Conservation (phyloP, 2,329 filamentous ascomycete species). For the Exserohilum rostratum region DNA sequence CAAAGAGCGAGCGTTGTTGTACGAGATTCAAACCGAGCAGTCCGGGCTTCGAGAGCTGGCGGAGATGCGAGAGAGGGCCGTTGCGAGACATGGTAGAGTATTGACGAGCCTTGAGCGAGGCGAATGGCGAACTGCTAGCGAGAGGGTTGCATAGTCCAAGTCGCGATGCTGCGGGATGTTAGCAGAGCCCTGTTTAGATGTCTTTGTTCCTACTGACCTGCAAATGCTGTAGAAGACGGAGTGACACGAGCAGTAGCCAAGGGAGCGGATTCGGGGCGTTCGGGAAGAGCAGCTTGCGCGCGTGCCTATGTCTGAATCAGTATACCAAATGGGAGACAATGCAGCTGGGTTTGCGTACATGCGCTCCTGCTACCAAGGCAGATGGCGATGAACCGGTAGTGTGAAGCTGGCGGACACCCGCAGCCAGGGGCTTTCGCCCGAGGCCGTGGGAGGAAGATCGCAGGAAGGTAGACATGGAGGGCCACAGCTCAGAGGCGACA, state of each 20-base stretch:
- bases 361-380: background rate
- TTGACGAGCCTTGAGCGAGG: constrained; percentile 34
- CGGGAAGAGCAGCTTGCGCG: constrained; percentile 6
- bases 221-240: constrained; percentile 20
- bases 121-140: constrained; percentile 34
- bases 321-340: background rate
- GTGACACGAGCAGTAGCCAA: constrained; percentile 18
- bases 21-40: constrained; percentile 48
- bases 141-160: constrained; percentile 46
- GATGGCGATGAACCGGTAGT: constrained; percentile 15
- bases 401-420: constrained; percentile 30
- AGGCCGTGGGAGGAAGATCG: constrained; percentile 44
- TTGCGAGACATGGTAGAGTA: constrained; percentile 51
- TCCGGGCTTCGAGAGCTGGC: constrained; percentile 36
- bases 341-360: background rate
- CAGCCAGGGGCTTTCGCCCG: constrained; percentile 28
- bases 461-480: constrained; percentile 48
- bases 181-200: background rate
- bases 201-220: constrained; percentile 26
- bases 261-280: constrained; percentile 13
- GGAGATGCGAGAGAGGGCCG: constrained; percentile 39
- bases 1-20: constrained; percentile 55
- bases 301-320: constrained; percentile 19
- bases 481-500: constrained; percentile 48
- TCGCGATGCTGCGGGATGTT: constrained; percentile 36